Conservation (phyloP, 208 protist genomes). For the Crithidia thermophila region DNA sequence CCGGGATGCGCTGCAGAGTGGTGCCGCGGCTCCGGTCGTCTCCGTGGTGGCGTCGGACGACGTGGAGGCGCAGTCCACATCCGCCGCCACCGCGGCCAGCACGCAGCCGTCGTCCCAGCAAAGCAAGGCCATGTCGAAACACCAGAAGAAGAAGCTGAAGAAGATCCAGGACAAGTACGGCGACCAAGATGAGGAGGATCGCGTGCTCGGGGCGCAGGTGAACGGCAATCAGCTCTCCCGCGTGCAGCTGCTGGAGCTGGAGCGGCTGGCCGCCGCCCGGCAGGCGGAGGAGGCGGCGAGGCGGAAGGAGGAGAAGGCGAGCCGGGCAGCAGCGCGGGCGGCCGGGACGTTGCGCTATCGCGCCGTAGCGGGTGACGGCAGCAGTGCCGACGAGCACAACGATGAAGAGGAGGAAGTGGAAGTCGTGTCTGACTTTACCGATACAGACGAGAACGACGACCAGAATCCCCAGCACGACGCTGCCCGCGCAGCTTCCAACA, state of each 20-base stretch:
- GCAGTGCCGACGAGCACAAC: neutral
- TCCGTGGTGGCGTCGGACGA: neutral
- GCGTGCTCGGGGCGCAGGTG: constrained; percentile 47
- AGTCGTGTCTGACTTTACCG: constrained; percentile 14
- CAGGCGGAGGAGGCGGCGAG: constrained; percentile 13
- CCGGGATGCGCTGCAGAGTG: constrained; percentile 1
- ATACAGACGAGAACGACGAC: constrained; percentile 15
- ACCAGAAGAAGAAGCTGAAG: constrained; percentile 75
- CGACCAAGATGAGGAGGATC: constrained; percentile 84
- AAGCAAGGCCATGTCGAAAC: constrained; percentile 43
- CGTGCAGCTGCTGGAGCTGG: constrained; percentile 44
- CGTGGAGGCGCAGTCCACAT: neutral
- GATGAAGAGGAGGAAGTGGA: constrained; percentile 15
- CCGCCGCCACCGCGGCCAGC: neutral
- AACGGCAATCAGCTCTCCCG: constrained; percentile 71
- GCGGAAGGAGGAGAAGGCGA: constrained; percentile 15
- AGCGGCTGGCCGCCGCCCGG: constrained; percentile 9
- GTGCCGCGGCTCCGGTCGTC: neutral
- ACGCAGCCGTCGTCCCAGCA: constrained; percentile 1
- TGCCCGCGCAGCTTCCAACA: too few relatives aligned
- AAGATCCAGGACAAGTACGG: constrained; percentile 79
- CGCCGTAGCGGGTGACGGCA: neutral
- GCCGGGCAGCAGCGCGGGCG: constrained; percentile 2
- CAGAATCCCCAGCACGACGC: constrained; percentile 2
- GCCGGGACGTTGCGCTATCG: constrained; percentile 17